Evolutionary conservation across 441 rosid genomes (phyloP), one percentile per base, ranked within the genome.

Genomic region (Croton laevigatus): DNA sequence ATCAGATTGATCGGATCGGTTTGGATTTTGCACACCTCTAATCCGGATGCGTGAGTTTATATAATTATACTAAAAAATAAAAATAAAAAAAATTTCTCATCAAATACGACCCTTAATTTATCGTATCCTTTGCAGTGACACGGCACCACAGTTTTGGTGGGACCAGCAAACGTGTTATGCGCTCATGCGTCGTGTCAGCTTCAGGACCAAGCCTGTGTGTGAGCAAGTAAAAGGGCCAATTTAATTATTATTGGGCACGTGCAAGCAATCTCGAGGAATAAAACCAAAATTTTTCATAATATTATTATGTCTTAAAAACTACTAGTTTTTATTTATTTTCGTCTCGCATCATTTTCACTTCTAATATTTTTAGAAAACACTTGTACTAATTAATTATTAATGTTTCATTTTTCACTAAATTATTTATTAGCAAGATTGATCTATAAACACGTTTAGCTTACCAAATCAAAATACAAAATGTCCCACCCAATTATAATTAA

Each of bases 101-200:
- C n/a, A n/a, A n/a, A n/a, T n/a, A n/a, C n/a, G 74, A 75, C 79
- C 45, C 65, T 51, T 78, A 73, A 59, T 71, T 71, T 78, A 54
- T 68, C 78, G 65, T 71, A 49, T 69, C 44, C 64, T 62, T 19
- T 78, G 69, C n/a, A 40, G 20, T 63, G 79, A 79, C 79, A 64
- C 71, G 81, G 71, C 8, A 20, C 1, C 3, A 27, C 32, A 20
- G 53, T 23, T 61, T 51, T 16, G 2, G 3, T 51, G 72, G 71
- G 76, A 4, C 72, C 78, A 64, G 0, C 20, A 40, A 8, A 49
- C 62, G 58, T n/a, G 40, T 36, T 8, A 1, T 42, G 72, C 76
- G 57, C 78, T 61, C 85, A 83, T 82, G 85, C 79, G 83, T 67
- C 76, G 76, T 61, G 79, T 73, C 75, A 52, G 65, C 61, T 16